These are phyloP conservation scores for Tremella mesenterica DNA, from an alignment of 768 basidiomycete species.

Conservation along the genomic window DNA sequence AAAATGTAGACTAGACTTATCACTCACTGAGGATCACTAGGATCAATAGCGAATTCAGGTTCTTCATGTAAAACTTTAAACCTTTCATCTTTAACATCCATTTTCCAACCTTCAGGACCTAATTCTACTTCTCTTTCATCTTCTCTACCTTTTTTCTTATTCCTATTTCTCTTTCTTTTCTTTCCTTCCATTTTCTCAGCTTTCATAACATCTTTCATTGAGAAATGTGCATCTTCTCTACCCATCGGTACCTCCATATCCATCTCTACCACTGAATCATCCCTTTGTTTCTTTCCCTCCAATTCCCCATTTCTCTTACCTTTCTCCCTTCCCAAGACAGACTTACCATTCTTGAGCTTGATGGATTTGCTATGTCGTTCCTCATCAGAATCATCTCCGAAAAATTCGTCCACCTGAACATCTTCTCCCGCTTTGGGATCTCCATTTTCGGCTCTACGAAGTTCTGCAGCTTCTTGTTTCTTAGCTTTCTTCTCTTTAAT, in stretches of 20 bases:
- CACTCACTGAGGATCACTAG: conserved; percentile 82
- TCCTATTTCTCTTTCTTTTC: conserved; percentile 48
- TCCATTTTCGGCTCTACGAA: conserved; percentile 27
- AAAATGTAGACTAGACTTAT: neutral
- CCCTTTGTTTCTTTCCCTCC: neutral
- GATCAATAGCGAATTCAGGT: conserved; percentile 88
- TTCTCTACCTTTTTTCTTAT: conserved; percentile 50
- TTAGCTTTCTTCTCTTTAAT: conserved; percentile 79
- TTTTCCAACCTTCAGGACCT: conserved; percentile 58
- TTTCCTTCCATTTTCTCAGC: conserved; percentile 61
- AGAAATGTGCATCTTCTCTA: conserved; percentile 52
- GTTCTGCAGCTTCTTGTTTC: conserved; percentile 61
- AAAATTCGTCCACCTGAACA: conserved; percentile 61
- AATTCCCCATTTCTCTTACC: neutral
- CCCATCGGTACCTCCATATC: too few relatives aligned
- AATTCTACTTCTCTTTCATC: conserved; percentile 54
- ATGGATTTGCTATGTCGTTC: conserved; percentile 7
- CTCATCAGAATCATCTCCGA: conserved; percentile 50
- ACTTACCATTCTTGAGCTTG: neutral
- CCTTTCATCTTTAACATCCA: conserved; percentile 77
- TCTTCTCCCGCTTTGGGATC: conserved; percentile 11
- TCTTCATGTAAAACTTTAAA: conserved; percentile 84
- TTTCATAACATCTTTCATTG: conserved; percentile 78
- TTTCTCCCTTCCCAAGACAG: neutral
- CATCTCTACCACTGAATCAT: neutral